phyloP scores from a whole-genome alignment of 805 yeast species.

The Ascoidea tarda region DNA sequence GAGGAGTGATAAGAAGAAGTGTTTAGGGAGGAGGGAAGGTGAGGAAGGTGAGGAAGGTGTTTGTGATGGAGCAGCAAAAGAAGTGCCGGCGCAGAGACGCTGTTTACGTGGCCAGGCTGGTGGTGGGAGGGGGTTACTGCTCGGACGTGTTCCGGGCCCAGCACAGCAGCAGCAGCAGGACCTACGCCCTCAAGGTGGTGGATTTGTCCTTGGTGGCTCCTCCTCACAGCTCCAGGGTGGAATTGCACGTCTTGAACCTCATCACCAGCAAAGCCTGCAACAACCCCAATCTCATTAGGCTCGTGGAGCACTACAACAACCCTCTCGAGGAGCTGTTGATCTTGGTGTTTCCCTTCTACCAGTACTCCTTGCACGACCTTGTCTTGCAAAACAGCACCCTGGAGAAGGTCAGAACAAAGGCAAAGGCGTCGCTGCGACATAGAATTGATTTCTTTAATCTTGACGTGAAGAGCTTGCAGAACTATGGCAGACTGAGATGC shows the following conservation, averaged over 20 bases:
- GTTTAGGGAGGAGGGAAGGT: no score
- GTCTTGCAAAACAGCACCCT: conserved; percentile 13
- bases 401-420: neutral
- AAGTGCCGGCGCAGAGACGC: no score
- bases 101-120: neutral
- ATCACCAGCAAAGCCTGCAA: conserved; percentile 2
- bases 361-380: conserved; percentile 19
- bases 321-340: conserved; percentile 18
- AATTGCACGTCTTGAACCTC: conserved; percentile 22
- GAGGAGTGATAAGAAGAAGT: no score
- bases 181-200: conserved; percentile 27
- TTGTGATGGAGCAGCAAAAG: no score
- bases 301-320: conserved; percentile 2
- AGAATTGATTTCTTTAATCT: conserved; percentile 2
- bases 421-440: neutral
- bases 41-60: no score
- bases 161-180: conserved; percentile 1
- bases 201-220: conserved; percentile 31
- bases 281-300: conserved; percentile 8
- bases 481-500: conserved; percentile 2
- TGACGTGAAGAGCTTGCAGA: conserved; percentile 5
- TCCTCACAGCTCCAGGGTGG: conserved; percentile 33
- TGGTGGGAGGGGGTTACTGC: conserved; percentile 27
- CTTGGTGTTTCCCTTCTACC: conserved; percentile 24
- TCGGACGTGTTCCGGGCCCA: conserved; percentile 20